phyloP scores from a whole-genome alignment of 495 filamentous ascomycete genomes.

The Ascodesmis nigricans region DNA sequence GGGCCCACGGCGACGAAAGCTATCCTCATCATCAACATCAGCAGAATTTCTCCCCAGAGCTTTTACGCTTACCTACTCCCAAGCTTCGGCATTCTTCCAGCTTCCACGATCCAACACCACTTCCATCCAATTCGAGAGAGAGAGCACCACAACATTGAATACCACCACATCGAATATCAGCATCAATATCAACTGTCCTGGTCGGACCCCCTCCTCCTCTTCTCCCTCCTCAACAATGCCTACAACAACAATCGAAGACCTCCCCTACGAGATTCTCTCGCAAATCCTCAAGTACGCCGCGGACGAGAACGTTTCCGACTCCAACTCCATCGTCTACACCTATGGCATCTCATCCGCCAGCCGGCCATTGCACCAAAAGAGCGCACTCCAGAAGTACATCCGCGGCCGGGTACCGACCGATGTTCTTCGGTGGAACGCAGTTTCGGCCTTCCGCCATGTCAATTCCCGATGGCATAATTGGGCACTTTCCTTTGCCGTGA shows the following conservation, averaged over 20 bases:
- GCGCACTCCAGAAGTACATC: slow-evolving; percentile 27
- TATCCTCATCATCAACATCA: no score
- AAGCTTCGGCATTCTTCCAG: no score
- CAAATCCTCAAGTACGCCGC: slow-evolving; percentile 29
- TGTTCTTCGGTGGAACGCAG: slow-evolving; percentile 29
- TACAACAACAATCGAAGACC: slow-evolving; percentile 25
- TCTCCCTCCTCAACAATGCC: no score
- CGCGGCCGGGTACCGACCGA: slow-evolving; percentile 29
- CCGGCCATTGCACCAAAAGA: slow-evolving; percentile 24
- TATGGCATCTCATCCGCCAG: slow-evolving; percentile 30
- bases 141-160: no score
- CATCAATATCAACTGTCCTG: no score
- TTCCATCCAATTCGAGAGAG: no score
- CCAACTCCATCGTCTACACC: slow-evolving; percentile 24
- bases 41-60: no score
- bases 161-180: no score
- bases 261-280: slow-evolving; percentile 31
- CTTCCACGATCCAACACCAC: no score
- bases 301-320: slow-evolving; percentile 25
- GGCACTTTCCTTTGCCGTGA: slow-evolving; percentile 28
- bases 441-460: slow-evolving; percentile 27
- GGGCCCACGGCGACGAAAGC: no score
- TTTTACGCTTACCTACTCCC: no score
- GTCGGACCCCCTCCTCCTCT: no score
- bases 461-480: slow-evolving; percentile 32